Conservation (phyloP, 805 yeast genomes). For the Candida incommunis region DNA sequence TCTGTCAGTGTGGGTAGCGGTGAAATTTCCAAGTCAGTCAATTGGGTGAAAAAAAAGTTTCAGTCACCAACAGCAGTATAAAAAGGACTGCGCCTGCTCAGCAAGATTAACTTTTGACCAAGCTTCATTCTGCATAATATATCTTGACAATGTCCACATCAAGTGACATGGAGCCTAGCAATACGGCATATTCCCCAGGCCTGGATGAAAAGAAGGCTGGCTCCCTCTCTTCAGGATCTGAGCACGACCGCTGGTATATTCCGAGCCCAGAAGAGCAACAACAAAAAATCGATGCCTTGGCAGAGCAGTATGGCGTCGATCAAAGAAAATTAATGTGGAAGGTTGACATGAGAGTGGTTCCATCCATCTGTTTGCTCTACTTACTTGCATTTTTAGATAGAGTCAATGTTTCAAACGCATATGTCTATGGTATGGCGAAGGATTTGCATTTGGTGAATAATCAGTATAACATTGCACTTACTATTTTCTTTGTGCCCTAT, state of each 20-base stretch:
- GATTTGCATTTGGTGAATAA: slow-evolving; percentile 41
- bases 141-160: too few relatives aligned
- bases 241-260: not conserved
- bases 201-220: too few relatives aligned
- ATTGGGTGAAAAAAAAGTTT: too few relatives aligned
- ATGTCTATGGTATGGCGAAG: slow-evolving; percentile 48
- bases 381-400: slow-evolving; percentile 68
- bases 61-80: too few relatives aligned
- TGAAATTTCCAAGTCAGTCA: too few relatives aligned
- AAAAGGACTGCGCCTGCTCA: too few relatives aligned
- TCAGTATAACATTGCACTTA: slow-evolving; percentile 50
- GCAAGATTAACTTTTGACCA: too few relatives aligned
- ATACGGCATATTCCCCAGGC: too few relatives aligned
- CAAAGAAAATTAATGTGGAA: slow-evolving; percentile 46
- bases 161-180: too few relatives aligned
- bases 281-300: slow-evolving; percentile 19
- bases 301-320: slow-evolving; percentile 34
- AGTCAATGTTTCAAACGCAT: slow-evolving; percentile 73
- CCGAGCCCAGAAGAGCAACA: not conserved
- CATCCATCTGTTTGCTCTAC: slow-evolving; percentile 63
- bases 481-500: slow-evolving; percentile 62
- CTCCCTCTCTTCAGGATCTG: not conserved
- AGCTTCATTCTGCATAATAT: too few relatives aligned
- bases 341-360: slow-evolving; percentile 54
- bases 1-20: too few relatives aligned